Conservation (phyloP, 208 protist genomes). For the Lotmaria passim region DNA sequence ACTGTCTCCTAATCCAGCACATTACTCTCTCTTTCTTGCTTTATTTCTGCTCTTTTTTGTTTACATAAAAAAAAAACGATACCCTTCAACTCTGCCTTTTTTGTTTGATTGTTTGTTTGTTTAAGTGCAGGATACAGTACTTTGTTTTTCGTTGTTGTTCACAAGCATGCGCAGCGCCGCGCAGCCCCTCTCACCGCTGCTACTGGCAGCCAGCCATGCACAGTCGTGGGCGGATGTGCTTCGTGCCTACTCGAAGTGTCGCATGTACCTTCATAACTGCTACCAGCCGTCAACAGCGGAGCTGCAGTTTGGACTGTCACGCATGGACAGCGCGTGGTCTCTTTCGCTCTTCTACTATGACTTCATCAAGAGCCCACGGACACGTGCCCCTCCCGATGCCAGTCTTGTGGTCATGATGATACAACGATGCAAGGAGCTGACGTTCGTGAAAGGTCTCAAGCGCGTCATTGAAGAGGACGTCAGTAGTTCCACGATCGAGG, state of each 20-base stretch:
- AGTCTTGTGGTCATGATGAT: slow-evolving; percentile 56
- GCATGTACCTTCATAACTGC: slow-evolving; percentile 45
- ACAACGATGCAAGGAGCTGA: slow-evolving; percentile 48
- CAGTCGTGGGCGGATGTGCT: slow-evolving; percentile 77
- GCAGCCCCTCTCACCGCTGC: slow-evolving; percentile 43
- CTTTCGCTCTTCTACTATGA: slow-evolving; percentile 83
- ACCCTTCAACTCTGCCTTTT: no score
- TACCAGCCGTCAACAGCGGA: slow-evolving; percentile 68
- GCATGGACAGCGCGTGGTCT: slow-evolving; percentile 71
- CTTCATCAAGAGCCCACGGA: slow-evolving; percentile 60
- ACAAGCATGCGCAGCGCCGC: slow-evolving; percentile 1
- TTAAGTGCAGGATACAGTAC: no score
- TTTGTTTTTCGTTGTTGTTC: no score
- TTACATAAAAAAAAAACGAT: neutral
- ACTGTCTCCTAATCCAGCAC: no score
- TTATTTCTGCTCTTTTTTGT: no score
- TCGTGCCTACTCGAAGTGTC: slow-evolving; percentile 48
- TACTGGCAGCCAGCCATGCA: slow-evolving; percentile 61
- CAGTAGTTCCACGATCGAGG: slow-evolving; percentile 44
- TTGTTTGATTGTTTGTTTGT: no score
- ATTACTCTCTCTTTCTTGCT: no score
- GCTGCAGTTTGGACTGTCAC: slow-evolving; percentile 60
- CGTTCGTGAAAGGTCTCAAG: slow-evolving; percentile 54
- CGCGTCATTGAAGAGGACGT: slow-evolving; percentile 86
- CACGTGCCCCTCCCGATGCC: slow-evolving; percentile 30